phyloP scores from a whole-genome alignment of 176 grass and related monocot species.

The Melocanna baccifera region DNA sequence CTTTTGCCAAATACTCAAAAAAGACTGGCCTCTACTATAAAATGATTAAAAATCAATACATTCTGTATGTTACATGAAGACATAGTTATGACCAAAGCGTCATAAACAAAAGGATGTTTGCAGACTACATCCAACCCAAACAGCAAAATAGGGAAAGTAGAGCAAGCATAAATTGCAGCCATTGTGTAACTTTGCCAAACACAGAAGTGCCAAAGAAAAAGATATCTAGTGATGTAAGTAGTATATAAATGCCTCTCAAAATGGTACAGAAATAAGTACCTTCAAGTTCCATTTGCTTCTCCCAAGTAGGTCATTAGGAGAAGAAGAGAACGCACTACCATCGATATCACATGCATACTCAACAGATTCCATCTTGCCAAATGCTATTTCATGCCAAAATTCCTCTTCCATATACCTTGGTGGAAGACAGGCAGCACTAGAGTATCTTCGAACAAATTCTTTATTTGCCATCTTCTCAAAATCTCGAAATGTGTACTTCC shows the following conservation, averaged over 20 bases:
- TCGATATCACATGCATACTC: slow-evolving; percentile 99
- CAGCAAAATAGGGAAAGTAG: background rate
- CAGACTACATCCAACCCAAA: slow-evolving; percentile 8
- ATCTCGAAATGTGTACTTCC: slow-evolving; percentile 94
- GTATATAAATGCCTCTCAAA: slow-evolving; percentile 13
- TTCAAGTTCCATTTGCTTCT: slow-evolving; percentile 93
- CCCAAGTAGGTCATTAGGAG: slow-evolving; percentile 71
- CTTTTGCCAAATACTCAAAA: slow-evolving; percentile 1
- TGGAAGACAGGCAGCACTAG: slow-evolving; percentile 74
- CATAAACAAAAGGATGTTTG: background rate
- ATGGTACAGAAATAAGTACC: slow-evolving; percentile 42
- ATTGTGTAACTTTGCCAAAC: background rate
- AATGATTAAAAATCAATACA: background rate
- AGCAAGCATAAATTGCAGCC: background rate
- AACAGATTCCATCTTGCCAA: slow-evolving; percentile 84
- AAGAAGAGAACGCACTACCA: slow-evolving; percentile 89
- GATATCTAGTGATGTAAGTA: background rate
- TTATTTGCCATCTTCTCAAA: slow-evolving; percentile 99
- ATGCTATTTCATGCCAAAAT: slow-evolving; percentile 99
- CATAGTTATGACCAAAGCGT: background rate
- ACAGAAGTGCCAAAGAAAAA: background rate
- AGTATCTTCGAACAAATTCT: slow-evolving; percentile 84
- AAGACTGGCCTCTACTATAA: background rate
- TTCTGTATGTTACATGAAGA: background rate
- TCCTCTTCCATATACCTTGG: slow-evolving; percentile 91